Base-by-base conservation (phyloP, 129 eudicot species). In the Oenanthe sinensis region DNA sequence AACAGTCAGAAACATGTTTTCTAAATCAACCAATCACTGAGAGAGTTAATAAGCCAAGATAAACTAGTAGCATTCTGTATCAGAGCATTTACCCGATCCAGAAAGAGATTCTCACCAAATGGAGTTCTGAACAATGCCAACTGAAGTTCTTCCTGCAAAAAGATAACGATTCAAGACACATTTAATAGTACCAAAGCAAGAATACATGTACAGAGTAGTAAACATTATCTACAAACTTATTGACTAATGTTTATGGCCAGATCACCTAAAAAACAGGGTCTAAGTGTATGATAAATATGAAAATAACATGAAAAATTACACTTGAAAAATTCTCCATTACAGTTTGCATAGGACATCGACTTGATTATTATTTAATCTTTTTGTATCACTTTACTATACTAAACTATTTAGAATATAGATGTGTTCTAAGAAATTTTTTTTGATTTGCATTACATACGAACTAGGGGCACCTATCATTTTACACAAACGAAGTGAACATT, bases 121-220 rank as follows among this genome's bases (percentile, higher is more conserved):
- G 96, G 85, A 74, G 88, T 88, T 84, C 83, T 86, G 81, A 91
- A 94, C 52, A 94, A 78, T 28, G 98, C 98, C 49, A 94, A 79
- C 69, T 88, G 96, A 76, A 94, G 92, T 80, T 94, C 98, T 84
- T 94, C 98, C 98, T 94, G 75, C 86, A 87, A 52, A 85, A 54
- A 71, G 70, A 82, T 22, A 47, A 22, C 39, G 45, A 50, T 62
- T 42, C 47, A 30, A 24, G 11, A 43, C 14, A 44, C 47, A 65
- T 55, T 74, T n/a, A n/a, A 5, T 55, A 37, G 22, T 30, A 37
- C n/a, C 26, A 58, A 58, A 58, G 28, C 65, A 58, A 2, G 28
- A 58, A 1, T 58, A 22, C 30, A n/a, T 6, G 14, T 22, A 58
- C 24, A 58, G 8, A 8, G 30, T 58, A 58, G 14, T 58, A 58